phyloP scores from a whole-genome alignment of 1,284 basidiomycete genomes.

The Malassezia arunalokei region DNA sequence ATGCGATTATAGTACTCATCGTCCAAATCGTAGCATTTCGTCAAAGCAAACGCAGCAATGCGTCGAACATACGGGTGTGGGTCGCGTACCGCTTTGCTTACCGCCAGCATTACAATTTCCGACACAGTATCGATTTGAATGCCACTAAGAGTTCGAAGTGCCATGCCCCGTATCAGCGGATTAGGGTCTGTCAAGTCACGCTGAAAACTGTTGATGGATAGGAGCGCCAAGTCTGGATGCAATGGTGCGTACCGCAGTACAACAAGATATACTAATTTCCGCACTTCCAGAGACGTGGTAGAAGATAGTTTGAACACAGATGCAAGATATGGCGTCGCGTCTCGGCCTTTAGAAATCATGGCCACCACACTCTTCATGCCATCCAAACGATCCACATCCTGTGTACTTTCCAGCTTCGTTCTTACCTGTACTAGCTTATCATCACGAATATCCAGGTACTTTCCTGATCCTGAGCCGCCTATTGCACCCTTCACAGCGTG shows the following conservation, averaged over 20 bases:
- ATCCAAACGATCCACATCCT: constrained; percentile 33
- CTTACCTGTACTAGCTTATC: constrained; percentile 28
- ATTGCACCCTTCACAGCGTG: constrained; percentile 34
- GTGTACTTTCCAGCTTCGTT: constrained; percentile 30
- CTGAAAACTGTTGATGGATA: constrained; percentile 98
- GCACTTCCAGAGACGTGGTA: constrained; percentile 61
- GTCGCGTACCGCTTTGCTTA: constrained; percentile 80
- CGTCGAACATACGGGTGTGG: constrained; percentile 87
- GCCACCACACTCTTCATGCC: constrained; percentile 38
- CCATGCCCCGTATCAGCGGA: constrained; percentile 77
- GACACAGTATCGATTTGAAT: constrained; percentile 79
- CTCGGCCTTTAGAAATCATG: constrained; percentile 77
- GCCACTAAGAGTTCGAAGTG: constrained; percentile 78
- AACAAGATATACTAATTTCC: constrained; percentile 95
- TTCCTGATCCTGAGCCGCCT: constrained; percentile 27
- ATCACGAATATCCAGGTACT: constrained; percentile 36
- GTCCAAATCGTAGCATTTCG: constrained; percentile 59
- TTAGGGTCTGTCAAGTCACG: constrained; percentile 84
- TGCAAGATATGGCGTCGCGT: constrained; percentile 64
- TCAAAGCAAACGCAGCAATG: constrained; percentile 74
- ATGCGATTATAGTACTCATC: constrained; percentile 59
- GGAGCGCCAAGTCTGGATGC: constrained; percentile 73
- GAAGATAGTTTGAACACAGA: constrained; percentile 43
- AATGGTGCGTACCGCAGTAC: constrained; percentile 69
- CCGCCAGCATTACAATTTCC: constrained; percentile 69